These are phyloP conservation scores for Haplosporangium sp. DNA, from an alignment of 371 early-diverging fungal genomes.

Conservation along the genomic window DNA sequence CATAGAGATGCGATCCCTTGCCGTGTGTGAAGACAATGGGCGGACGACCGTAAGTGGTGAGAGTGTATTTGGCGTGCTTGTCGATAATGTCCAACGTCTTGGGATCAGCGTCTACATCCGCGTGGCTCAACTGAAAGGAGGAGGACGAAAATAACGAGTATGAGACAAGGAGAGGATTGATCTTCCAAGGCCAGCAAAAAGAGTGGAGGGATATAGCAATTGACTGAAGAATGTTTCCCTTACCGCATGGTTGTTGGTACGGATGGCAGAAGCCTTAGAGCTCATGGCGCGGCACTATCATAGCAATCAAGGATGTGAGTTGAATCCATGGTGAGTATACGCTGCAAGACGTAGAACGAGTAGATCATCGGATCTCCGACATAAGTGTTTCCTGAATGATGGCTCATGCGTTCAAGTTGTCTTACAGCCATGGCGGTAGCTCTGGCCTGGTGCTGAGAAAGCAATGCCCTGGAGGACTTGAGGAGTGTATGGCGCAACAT, in stretches of 20 bases:
- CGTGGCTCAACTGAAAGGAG: conserved; percentile 60
- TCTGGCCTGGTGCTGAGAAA: conserved; percentile 31
- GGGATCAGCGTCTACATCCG: conserved; percentile 59
- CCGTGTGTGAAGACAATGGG: conserved; percentile 77
- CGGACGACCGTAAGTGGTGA: conserved; percentile 76
- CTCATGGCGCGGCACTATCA: conserved; percentile 48
- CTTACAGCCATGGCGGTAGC: conserved; percentile 46
- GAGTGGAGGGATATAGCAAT: not conserved
- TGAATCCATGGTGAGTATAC: too few relatives aligned
- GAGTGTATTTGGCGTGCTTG: conserved; percentile 64
- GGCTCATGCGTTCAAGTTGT: too few relatives aligned
- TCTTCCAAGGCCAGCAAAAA: not conserved
- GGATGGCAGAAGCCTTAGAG: conserved; percentile 21
- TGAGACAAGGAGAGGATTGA: conserved; percentile 2
- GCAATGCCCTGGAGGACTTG: conserved; percentile 32
- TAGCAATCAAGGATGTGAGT: too few relatives aligned
- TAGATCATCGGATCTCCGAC: too few relatives aligned
- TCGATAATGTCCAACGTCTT: conserved; percentile 58
- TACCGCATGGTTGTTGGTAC: conserved; percentile 40
- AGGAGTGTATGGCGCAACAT: conserved; percentile 51
- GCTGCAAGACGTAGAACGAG: too few relatives aligned
- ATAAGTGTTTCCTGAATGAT: too few relatives aligned
- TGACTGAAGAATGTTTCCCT: conserved; percentile 1
- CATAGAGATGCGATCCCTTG: conserved; percentile 80
- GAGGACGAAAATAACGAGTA: not conserved